Base-by-base conservation (phyloP, 768 basidiomycete species). In the Suillus americanus region DNA sequence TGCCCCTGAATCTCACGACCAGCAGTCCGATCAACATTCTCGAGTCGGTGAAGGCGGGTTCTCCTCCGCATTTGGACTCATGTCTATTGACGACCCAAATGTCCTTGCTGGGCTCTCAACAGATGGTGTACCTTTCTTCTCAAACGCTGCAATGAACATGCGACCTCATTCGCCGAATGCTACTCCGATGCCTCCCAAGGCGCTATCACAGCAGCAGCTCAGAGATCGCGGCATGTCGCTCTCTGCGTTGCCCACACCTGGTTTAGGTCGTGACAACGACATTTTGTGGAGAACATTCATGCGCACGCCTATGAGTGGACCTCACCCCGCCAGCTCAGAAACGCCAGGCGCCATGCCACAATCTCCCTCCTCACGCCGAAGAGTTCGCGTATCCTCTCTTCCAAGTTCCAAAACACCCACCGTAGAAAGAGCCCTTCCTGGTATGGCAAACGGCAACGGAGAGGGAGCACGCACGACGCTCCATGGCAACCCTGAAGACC, bases 231-330 rank as follows among this genome's bases (percentile, higher is more conserved):
- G 61, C 23, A 60, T 72, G 66, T 76, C 75, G 3, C 66, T 70
- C 55, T 66, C 72, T 30, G 70, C 70, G 20, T 41, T 73, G 67
- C 77, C 70, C 62, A 79, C 79, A 23, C 74, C 79, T 0, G 75
- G 76, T 7, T 50, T 67, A 43, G 60, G 37, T 45, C 74, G 80
- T 62, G 84, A 77, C 28, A 68, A 70, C 77, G 60, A 82, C 56
- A 88, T 91, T 61, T 86, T 90, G 66, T 92, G 91, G 91, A 91
- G 82, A 74, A 80, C 86, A 67, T 92, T 88, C 69, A 81, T 92
- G 79, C 83, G 86, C 45, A 91, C 89, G 25, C 91, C 91, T 30
- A 72, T 88, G 53, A 75, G 78, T 20, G 80, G 79, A 1, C 74
- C 80, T 3, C 70, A 67, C 13, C 48, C 66, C 3, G 66, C 23